These are phyloP conservation scores for Globisporangium sylvaticum DNA, from an alignment of 352 stramenopile genomes.

Conservation along the genomic window DNA sequence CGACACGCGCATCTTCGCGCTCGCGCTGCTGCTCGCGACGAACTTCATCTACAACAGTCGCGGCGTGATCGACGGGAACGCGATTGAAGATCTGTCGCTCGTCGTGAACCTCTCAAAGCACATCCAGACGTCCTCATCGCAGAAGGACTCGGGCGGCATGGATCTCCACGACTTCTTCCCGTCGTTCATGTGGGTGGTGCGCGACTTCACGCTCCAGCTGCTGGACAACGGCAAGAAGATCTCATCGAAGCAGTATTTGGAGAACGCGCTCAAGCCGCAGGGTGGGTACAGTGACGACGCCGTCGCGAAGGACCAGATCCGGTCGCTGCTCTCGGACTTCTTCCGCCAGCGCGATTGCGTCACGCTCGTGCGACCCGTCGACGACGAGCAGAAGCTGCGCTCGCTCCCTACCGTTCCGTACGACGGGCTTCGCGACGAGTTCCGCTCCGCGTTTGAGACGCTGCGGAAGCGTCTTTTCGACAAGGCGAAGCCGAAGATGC, in stretches of 20 bases:
- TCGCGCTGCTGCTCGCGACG: constrained; percentile 81
- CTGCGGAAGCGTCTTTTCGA: constrained; percentile 70
- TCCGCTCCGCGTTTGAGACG: constrained; percentile 66
- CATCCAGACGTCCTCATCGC: constrained; percentile 68
- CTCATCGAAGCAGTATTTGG: constrained; percentile 86
- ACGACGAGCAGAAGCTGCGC: constrained; percentile 81
- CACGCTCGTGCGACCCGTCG: constrained; percentile 86
- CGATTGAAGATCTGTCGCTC: constrained; percentile 88
- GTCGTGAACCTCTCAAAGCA: constrained; percentile 90
- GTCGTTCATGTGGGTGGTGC: constrained; percentile 87
- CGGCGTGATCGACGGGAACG: constrained; percentile 87
- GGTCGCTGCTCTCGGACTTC: constrained; percentile 69
- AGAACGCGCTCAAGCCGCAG: constrained; percentile 81
- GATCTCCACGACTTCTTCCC: constrained; percentile 85
- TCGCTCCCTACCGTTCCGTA: constrained; percentile 67
- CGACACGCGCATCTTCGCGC: constrained; percentile 88
- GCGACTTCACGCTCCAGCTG: constrained; percentile 87
- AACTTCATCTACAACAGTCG: constrained; percentile 91
- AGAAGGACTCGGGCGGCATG: constrained; percentile 16
- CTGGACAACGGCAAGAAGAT: constrained; percentile 86
- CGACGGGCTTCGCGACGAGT: constrained; percentile 77
- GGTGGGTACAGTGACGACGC: constrained; percentile 77
- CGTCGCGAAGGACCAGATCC: constrained; percentile 79
- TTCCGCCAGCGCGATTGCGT: constrained; percentile 87
- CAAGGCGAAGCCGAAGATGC: constrained; percentile 77